These are phyloP conservation scores for Magnusiomyces suaveolens DNA, from an alignment of 1,139 yeast species.

Conservation along the genomic window DNA sequence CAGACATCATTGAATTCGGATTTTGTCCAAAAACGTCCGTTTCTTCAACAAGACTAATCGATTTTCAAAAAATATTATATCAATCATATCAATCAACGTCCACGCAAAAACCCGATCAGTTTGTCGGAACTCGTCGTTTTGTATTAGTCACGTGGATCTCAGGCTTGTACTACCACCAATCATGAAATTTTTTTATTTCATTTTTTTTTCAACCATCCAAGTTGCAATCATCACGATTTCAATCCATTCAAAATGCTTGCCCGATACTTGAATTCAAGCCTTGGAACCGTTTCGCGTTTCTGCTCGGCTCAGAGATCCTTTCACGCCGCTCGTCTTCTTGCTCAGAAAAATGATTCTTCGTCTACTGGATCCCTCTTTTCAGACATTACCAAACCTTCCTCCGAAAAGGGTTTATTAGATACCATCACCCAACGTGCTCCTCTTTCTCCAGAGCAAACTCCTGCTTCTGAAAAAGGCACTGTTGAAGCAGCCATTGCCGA, in stretches of 20 bases:
- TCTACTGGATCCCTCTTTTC: background rate
- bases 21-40: too few species aligned
- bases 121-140: too few species aligned
- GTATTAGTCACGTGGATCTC: too few species aligned
- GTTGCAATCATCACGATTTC: background rate
- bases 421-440: constrained; percentile 1
- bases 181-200: background rate
- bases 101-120: too few species aligned
- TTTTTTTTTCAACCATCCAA: too few species aligned
- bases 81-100: too few species aligned
- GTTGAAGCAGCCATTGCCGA: background rate
- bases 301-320: background rate
- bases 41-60: too few species aligned
- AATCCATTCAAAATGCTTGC: background rate
- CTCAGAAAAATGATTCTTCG: background rate
- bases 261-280: background rate
- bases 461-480: background rate
- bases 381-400: background rate
- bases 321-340: background rate
- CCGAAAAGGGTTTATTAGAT: background rate
- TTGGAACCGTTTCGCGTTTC: background rate
- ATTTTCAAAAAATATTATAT: too few species aligned
- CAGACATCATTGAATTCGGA: too few species aligned
- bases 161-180: background rate
- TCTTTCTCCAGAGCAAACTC: background rate